Conservation (phyloP, 257 asterid genomes). For the Solanum piurae region DNA sequence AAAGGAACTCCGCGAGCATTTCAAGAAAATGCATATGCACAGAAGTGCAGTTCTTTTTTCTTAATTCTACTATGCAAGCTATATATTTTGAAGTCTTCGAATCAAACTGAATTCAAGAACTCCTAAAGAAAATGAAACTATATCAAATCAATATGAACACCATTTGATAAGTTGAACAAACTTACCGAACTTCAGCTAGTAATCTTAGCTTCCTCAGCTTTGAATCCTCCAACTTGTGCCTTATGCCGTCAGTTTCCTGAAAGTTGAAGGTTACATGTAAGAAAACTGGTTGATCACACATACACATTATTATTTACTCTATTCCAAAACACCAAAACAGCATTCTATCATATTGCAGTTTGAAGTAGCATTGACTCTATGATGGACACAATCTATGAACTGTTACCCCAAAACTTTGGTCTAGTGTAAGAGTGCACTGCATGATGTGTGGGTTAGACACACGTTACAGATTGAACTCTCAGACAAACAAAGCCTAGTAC, state of each 20-base stretch:
- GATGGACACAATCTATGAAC: background rate
- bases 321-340: background rate
- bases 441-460: background rate
- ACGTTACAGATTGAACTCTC: background rate
- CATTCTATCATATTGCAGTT: background rate
- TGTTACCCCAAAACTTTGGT: background rate
- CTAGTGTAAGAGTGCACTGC: background rate
- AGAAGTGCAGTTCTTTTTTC: background rate
- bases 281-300: background rate
- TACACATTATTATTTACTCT: background rate
- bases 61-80: background rate
- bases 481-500: background rate
- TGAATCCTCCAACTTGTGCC: conserved; percentile 37
- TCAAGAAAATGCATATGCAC: background rate
- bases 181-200: conserved; percentile 83
- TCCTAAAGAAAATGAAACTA: background rate
- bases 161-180: background rate
- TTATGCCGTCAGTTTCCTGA: conserved; percentile 52
- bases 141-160: background rate
- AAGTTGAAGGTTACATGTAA: background rate
- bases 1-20: background rate
- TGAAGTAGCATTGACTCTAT: background rate
- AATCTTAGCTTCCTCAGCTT: conserved; percentile 42
- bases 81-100: background rate
- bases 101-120: background rate